Conservation (phyloP, 352 stramenopile species). For the Aphanomyces cochlioides region DNA sequence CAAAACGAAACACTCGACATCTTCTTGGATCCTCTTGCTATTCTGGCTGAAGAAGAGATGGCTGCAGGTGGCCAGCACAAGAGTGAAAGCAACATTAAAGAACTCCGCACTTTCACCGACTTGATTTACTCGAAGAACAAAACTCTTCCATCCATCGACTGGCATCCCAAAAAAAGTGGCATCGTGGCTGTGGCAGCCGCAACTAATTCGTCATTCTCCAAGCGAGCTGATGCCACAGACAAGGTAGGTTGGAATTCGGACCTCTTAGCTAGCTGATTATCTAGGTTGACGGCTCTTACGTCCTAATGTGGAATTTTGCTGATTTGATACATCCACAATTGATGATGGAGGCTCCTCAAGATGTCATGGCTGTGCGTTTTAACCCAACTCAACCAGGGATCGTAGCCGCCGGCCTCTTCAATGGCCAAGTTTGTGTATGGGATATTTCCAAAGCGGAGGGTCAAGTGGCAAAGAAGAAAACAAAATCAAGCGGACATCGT, state of each 20-base stretch:
- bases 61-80: slow-evolving; percentile 51
- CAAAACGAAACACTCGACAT: slow-evolving; percentile 85
- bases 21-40: slow-evolving; percentile 73
- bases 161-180: slow-evolving; percentile 85
- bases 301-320: slow-evolving; percentile 93
- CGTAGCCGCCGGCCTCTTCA: slow-evolving; percentile 76
- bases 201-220: slow-evolving; percentile 82
- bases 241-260: slow-evolving; percentile 30
- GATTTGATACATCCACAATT: slow-evolving; percentile 92
- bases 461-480: slow-evolving; percentile 54
- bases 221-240: slow-evolving; percentile 61
- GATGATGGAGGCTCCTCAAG: slow-evolving; percentile 89
- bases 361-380: slow-evolving; percentile 86
- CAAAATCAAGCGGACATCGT: slow-evolving; percentile 32
- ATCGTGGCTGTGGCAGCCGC: slow-evolving; percentile 83
- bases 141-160: slow-evolving; percentile 83
- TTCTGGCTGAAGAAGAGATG: slow-evolving; percentile 63
- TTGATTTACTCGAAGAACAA: slow-evolving; percentile 94
- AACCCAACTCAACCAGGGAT: slow-evolving; percentile 85
- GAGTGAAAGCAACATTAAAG: slow-evolving; percentile 87
- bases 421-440: slow-evolving; percentile 90
- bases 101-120: slow-evolving; percentile 91
- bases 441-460: slow-evolving; percentile 82
- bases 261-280: slow-evolving; percentile 33
- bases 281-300: slow-evolving; percentile 81